Evolutionary conservation across 495 filamentous ascomycete genomes (phyloP), one percentile per base, ranked within the genome.

Genomic region (Hyaloscypha hepaticicola): DNA sequence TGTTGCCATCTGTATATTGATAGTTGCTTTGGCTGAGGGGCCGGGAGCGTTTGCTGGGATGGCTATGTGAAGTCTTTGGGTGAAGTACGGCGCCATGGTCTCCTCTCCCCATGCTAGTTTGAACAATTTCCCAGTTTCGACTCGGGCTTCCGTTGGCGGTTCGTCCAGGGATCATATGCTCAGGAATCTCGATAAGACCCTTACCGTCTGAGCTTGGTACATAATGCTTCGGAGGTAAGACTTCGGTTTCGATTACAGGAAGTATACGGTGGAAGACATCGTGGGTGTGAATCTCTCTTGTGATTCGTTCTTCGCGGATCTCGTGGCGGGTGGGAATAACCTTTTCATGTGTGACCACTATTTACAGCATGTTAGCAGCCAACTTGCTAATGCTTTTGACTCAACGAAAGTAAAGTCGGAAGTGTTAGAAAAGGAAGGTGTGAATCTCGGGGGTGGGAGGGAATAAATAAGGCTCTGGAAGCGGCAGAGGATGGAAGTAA

Each of bases 201-300:
- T 64, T 69, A 0, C 69, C 66, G 26, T 72, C 66, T 24, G 49
- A 21, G 6, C 45, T 25, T 5, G 31, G 52, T 2, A 69, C 31
- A 55, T 72, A 72, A 50, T 72, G 66, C 26, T 72, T 72, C 19
- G 69, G 64, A 9, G 69, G 66, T 25, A 72, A 58, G 31, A 72
- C 58, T 27, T 67, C 61, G 52, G 64, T 69, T n/a, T 72, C 64
- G 27, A 69, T 75, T 48, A 87, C 71, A 4, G 85, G 85, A 9
- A 80, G 79, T 27, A 84, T 77, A 16, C 76, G 77, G 61, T 83
- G 82, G 60, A 78, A 78, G 22, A 82, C 70, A 31, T 87, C 80
- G 68, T 87, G 74, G 22, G 75, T 77, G 68, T 88, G 84, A 63
- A 85, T 81, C 31, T 87, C 83, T 27, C 82, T 80, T 4, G 80